These are phyloP conservation scores for Fusarium robinianum DNA, from an alignment of 2,329 filamentous ascomycete genomes.

Conservation along the genomic window DNA sequence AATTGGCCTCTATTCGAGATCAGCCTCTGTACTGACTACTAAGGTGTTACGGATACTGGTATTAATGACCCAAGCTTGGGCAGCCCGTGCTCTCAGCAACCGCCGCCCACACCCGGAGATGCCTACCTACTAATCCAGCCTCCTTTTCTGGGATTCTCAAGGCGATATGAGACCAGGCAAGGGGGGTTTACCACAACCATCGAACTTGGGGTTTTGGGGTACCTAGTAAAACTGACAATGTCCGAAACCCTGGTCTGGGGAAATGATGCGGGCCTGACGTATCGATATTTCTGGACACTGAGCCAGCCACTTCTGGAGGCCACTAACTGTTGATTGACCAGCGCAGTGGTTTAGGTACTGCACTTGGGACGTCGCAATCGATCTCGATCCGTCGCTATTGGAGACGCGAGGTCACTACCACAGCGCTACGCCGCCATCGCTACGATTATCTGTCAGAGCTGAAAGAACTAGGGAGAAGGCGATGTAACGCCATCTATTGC, in stretches of 20 bases:
- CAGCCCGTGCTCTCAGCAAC: constrained; percentile 7
- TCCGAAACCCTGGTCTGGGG: constrained; percentile 23
- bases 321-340: too few species aligned
- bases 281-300: constrained; percentile 28
- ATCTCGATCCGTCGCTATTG: constrained; percentile 15
- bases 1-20: too few species aligned
- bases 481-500: constrained; percentile 31
- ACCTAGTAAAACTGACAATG: constrained; percentile 19
- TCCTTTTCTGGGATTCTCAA: constrained; percentile 11
- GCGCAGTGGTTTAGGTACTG: too few species aligned
- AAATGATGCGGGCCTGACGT: constrained; percentile 31
- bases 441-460: constrained; percentile 8
- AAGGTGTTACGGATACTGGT: neutral
- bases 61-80: too few species aligned
- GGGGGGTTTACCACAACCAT: too few species aligned
- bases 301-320: too few species aligned
- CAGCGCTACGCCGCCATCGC: constrained; percentile 19
- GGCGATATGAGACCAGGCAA: constrained; percentile 7
- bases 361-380: too few species aligned
- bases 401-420: constrained; percentile 15
- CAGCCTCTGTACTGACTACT: constrained; percentile 1
- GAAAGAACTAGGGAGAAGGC: constrained; percentile 16
- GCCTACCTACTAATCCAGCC: constrained; percentile 21
- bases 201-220: too few species aligned
- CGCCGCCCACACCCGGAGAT: constrained; percentile 8